Conservation (phyloP, 2,329 filamentous ascomycete species). For the Fusarium sublunatum region DNA sequence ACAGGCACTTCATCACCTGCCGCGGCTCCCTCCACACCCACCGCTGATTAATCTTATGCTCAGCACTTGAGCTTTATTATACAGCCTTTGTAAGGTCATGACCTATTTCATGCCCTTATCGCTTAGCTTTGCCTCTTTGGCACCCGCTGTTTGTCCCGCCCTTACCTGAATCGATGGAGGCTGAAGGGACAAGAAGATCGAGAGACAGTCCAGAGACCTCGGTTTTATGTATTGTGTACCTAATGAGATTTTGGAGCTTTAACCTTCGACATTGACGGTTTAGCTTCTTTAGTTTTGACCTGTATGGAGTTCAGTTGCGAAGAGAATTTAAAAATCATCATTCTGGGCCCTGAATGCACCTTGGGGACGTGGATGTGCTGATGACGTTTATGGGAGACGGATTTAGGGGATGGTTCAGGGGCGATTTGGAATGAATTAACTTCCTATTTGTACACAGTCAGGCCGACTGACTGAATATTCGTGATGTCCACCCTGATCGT, state of each 20-base stretch:
- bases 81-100: conserved; percentile 32
- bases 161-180: conserved; percentile 37
- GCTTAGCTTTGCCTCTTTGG: conserved; percentile 36
- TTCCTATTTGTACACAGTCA: conserved; percentile 44
- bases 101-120: conserved; percentile 17
- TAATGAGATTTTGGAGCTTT: conserved; percentile 52
- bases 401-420: conserved; percentile 33
- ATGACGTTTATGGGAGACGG: conserved; percentile 30
- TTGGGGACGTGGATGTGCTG: conserved; percentile 33
- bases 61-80: conserved; percentile 28
- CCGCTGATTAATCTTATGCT: conserved; percentile 50
- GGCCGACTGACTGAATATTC: conserved; percentile 22
- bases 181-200: conserved; percentile 40
- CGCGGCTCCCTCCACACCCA: conserved; percentile 61
- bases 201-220: conserved; percentile 39
- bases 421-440: conserved; percentile 40
- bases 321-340: conserved; percentile 47
- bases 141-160: conserved; percentile 37
- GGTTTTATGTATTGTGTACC: conserved; percentile 52
- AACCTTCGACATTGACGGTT: conserved; percentile 46
- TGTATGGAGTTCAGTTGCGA: conserved; percentile 50
- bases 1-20: conserved; percentile 66
- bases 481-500: conserved; percentile 23
- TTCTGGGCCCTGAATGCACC: conserved; percentile 42
- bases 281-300: conserved; percentile 49